A percentile compares a stretch with the other conserved stretches of the same genome.
These are phyloP conservation scores for Xylariaceae sp. DNA, from an alignment of 2,329 filamentous ascomycete species.

Conservation along the genomic window DNA sequence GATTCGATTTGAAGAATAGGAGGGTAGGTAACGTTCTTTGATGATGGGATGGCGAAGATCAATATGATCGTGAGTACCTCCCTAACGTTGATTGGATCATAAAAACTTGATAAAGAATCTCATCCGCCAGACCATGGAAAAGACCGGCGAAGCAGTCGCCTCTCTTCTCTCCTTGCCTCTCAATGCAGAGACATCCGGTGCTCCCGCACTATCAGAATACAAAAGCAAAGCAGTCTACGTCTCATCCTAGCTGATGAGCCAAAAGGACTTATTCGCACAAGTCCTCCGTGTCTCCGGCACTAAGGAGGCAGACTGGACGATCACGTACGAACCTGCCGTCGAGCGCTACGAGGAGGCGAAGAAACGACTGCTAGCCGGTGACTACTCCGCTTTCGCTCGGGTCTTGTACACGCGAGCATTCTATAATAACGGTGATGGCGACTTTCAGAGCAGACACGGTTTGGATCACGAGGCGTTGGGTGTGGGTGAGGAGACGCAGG, in stretches of 20 bases:
- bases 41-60: slow-evolving; percentile 52
- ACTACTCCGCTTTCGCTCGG: slow-evolving; percentile 41
- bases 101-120: neutral
- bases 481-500: slow-evolving; percentile 41
- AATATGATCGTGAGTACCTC: slow-evolving; percentile 50
- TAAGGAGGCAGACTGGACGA: slow-evolving; percentile 55
- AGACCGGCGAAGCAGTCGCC: slow-evolving; percentile 46
- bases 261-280: slow-evolving; percentile 61
- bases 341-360: slow-evolving; percentile 46
- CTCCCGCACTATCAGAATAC: slow-evolving; percentile 39
- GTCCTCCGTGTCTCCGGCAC: slow-evolving; percentile 54
- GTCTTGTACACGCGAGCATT: slow-evolving; percentile 54
- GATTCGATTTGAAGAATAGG: slow-evolving; percentile 44
- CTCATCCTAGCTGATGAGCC: slow-evolving; percentile 52
- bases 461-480: slow-evolving; percentile 50
- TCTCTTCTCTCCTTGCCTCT: slow-evolving; percentile 45
- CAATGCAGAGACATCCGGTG: slow-evolving; percentile 31
- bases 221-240: slow-evolving; percentile 47
- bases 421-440: slow-evolving; percentile 37
- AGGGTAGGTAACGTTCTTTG: slow-evolving; percentile 43
- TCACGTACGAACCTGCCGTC: slow-evolving; percentile 42
- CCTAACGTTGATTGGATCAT: slow-evolving; percentile 36
- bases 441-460: slow-evolving; percentile 39
- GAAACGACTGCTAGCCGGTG: slow-evolving; percentile 40
- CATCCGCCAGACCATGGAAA: slow-evolving; percentile 23